phyloP scores from a whole-genome alignment of 352 stramenopile species.

The Phytophthora tubulina region DNA sequence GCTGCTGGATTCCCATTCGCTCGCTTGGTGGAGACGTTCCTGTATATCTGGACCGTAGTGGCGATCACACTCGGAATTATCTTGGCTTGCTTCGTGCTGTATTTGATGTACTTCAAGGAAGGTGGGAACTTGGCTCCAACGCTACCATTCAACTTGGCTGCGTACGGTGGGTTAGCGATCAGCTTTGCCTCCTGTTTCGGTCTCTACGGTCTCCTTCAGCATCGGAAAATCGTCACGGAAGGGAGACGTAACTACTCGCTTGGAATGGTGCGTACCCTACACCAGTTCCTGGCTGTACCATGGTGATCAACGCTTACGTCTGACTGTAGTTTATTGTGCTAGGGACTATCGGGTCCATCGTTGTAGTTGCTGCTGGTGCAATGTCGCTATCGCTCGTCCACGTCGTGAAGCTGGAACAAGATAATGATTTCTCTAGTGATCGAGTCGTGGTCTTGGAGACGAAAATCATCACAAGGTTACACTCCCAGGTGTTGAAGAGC shows the following conservation, averaged over 20 bases:
- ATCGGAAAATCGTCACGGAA: constrained; percentile 61
- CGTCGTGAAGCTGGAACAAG: constrained; percentile 47
- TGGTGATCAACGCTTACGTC: not conserved
- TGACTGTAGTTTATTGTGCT: constrained; percentile 58
- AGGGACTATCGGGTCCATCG: constrained; percentile 44
- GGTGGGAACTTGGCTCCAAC: constrained; percentile 61
- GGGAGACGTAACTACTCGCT: constrained; percentile 69
- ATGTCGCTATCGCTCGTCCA: constrained; percentile 55
- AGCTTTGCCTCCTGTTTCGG: constrained; percentile 54
- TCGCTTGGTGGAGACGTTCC: constrained; percentile 45
- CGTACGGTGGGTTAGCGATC: constrained; percentile 56
- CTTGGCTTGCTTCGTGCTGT: constrained; percentile 63
- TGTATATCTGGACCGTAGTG: constrained; percentile 68
- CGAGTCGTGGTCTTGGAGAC: constrained; percentile 58
- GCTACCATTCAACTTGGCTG: constrained; percentile 61
- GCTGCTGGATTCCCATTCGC: constrained; percentile 31
- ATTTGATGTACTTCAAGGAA: constrained; percentile 69
- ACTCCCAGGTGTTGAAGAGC: constrained; percentile 44
- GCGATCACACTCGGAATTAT: constrained; percentile 61
- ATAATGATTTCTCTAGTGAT: constrained; percentile 47
- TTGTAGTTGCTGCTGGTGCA: constrained; percentile 60
- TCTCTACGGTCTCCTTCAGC: constrained; percentile 61
- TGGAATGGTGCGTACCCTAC: constrained; percentile 46
- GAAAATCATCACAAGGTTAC: constrained; percentile 50
- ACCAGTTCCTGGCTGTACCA: not conserved